Base-by-base conservation (phyloP, 2,329 filamentous ascomycete genomes). In the Clonostachys byssicola region DNA sequence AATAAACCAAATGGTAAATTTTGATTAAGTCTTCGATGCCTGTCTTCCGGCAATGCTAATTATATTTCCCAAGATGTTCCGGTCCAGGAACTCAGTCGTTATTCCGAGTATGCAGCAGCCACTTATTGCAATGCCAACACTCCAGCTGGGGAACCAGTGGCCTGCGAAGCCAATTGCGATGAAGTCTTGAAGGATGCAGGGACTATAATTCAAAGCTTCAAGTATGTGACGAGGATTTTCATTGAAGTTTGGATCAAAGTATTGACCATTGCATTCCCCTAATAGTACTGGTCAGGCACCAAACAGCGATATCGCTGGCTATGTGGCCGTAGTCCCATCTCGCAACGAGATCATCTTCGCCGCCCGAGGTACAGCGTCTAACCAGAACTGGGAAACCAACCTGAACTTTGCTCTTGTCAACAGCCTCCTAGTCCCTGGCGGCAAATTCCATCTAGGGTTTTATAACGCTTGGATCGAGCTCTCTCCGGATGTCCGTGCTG, bases 361-460 rank as follows among this genome's bases (percentile, higher is more conserved):
- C 34, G 72, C 84, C 64, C 76, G 81, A 35, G 84, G 85, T 53
- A 79, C 76, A 43, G 62, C 64, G 49, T 79, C 77, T 39, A 54
- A 83, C 49, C 72, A 74, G 43, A 87, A 87, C 70, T 86, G 74
- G 72, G 68, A 85, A 53, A 71, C 79, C 44, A 75, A 87, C 49
- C 17, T 68, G 46, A 45, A 61, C 46, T 69, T 69, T 39, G 41
- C 33, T 43, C 60, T 53, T 30, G 49, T 49, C 5, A 49, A 51
- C 50, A 70, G 64, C 48, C 50, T 51, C 44, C 67, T 54, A 45
- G 59, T 35, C n/a, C 48, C 39, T 61, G 68, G 60, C 56, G 86
- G 83, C 61, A 53, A 64, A 18, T 65, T 78, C 3, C 79, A 84
- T 62, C 52, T 60, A 3, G 85, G 85, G 45, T 88, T 88, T 67